Base-by-base conservation (phyloP, 371 early-diverging fungal species). In the Batkoa obscura region DNA sequence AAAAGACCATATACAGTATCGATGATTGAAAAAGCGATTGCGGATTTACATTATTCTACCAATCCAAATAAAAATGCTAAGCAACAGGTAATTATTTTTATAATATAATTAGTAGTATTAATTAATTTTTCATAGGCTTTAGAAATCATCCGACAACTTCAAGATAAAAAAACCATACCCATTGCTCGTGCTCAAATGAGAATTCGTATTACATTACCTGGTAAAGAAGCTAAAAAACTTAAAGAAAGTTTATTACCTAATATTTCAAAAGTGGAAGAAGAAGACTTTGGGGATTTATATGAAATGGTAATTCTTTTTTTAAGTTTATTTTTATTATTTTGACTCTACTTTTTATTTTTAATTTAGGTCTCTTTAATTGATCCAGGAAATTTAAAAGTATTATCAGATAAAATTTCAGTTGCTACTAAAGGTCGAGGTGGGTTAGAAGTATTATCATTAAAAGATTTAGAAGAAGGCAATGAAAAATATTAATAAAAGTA, bases 21-120 rank as follows among this genome's bases (percentile, higher is more conserved):
- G 12, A 90, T 95, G 83, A 92, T 98, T 57, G 97, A 98, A 65
- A 93, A 94, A 69, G 86, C 91, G 12, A 86, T 98, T 84, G 73
- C 74, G 2, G 93, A 94, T 57, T 67, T 95, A n/a, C 95, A 95
- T 63, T 79, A 84, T 59, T 84, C 84, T 48, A 80, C 94, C 49
- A 84, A 90, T 62, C 80, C 86, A 1, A 90, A 86, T 59, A 73
- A 81, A 43, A 87, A 78, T 60, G 80, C 87, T 31, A 96, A 96
- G 62, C 76, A 76, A 4, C 82, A 77, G 56, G 67, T 64, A 59
- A 47, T 15, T 35, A 38, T 23, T 13, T 12, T n/a, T 30, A n/a
- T 15, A 17, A 42, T 9, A 17, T 43, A 32, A 49, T 6, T 36
- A 36, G 33, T 15, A 15, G 30, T 17, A 15, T 12, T 23, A 17